Conservation (phyloP, 1,139 yeast genomes). For the Nadsonia commutata region DNA sequence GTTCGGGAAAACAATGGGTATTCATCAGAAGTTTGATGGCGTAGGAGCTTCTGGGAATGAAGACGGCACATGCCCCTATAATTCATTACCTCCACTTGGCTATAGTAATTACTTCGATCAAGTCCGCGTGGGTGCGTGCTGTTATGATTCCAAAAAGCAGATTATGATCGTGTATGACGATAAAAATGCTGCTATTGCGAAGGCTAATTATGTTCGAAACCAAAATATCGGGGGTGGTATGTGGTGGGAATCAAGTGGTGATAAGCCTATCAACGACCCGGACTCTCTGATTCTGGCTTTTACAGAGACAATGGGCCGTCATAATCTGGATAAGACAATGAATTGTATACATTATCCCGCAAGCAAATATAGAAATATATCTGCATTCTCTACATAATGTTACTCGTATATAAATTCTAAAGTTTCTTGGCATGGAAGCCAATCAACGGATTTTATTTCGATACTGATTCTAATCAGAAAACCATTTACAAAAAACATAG, state of each 20-base stretch:
- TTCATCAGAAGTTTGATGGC: conserved; percentile 33
- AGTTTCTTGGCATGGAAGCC: no score
- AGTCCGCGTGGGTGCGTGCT: conserved; percentile 41
- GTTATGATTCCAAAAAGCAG: conserved; percentile 29
- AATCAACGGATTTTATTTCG: no score
- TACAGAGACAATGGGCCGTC: conserved; percentile 9
- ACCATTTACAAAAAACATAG: no score
- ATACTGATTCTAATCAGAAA: no score
- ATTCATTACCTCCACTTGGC: conserved; percentile 33
- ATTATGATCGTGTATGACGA: conserved; percentile 56
- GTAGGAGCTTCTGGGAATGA: conserved; percentile 33
- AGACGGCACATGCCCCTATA: conserved; percentile 44
- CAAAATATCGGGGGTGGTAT: conserved; percentile 63
- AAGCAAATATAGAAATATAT: conserved; percentile 2
- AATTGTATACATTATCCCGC: conserved; percentile 4
- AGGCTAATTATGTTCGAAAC: conserved; percentile 42
- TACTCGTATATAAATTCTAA: no score
- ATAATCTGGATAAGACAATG: neutral
- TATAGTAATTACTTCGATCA: conserved; percentile 37
- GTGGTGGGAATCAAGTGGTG: conserved; percentile 94
- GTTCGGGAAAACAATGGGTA: conserved; percentile 34
- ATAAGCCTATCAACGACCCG: conserved; percentile 20
- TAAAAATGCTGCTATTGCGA: conserved; percentile 34
- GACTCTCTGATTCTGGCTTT: conserved; percentile 18
- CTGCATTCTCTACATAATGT: no score